phyloP scores from a whole-genome alignment of 345 rosid species.

The Aquilaria malaccensis region DNA sequence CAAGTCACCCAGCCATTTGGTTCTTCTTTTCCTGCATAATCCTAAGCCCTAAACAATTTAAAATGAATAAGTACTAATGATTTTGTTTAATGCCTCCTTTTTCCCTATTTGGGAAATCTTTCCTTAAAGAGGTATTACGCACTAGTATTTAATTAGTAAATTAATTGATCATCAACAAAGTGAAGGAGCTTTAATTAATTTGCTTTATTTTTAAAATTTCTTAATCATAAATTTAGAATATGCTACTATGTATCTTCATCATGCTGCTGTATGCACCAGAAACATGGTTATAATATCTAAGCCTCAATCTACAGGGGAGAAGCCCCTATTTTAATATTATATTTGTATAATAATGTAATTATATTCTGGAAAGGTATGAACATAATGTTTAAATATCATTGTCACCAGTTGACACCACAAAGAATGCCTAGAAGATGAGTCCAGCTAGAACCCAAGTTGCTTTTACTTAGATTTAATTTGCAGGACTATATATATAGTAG shows the following conservation, averaged over 20 bases:
- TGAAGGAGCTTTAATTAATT: conserved; percentile 13
- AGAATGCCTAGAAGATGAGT: conserved; percentile 15
- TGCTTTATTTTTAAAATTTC: conserved; percentile 1
- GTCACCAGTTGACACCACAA: conserved; percentile 33
- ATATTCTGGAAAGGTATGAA: conserved; percentile 28
- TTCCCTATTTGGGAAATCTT: conserved; percentile 36
- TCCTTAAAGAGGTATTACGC: conserved; percentile 17
- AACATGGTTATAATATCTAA: conserved; percentile 26
- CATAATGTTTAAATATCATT: conserved; percentile 13
- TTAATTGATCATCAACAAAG: conserved; percentile 9
- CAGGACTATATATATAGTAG: not conserved
- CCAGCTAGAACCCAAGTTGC: conserved; percentile 34
- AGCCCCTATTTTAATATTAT: conserved; percentile 11
- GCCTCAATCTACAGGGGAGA: not conserved
- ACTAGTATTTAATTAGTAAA: too few relatives aligned
- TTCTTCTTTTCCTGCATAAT: conserved; percentile 5
- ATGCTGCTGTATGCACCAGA: conserved; percentile 15
- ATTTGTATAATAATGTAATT: conserved; percentile 19
- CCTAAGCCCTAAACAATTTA: not conserved
- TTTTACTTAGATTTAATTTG: conserved; percentile 20
- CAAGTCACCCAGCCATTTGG: conserved; percentile 21
- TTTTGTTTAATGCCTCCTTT: conserved; percentile 6
- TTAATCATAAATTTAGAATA: not conserved
- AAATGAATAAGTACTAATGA: conserved; percentile 12
- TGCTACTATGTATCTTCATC: not conserved